Evolutionary conservation across 345 rosid genomes (phyloP).

Genomic region (Pseudoturritis turrita): DNA sequence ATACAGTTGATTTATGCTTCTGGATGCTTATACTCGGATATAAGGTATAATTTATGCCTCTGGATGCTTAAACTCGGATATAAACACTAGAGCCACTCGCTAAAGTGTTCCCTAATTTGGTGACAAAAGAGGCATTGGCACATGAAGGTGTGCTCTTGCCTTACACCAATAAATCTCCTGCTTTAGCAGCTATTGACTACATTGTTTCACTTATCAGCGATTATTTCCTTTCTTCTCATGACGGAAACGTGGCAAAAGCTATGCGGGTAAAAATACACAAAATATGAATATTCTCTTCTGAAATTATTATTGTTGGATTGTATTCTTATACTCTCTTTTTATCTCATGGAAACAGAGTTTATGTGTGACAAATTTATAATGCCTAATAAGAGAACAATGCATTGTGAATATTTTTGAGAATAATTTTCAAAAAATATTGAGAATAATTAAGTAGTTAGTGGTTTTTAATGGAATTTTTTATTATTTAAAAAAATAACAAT

Average conservation of each 20-base stretch:
- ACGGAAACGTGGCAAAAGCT: conserved; percentile 78
- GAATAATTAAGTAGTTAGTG: too few species aligned
- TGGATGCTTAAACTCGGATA: too few species aligned
- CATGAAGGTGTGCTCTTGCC: conserved; percentile 52
- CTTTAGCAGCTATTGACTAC: conserved; percentile 70
- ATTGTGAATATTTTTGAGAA: too few species aligned
- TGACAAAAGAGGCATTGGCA: conserved; percentile 51
- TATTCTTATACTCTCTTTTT: too few species aligned
- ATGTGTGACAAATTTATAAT: too few species aligned
- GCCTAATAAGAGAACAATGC: too few species aligned
- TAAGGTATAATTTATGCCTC: too few species aligned
- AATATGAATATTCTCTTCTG: neutral
- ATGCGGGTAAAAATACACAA: conserved; percentile 43
- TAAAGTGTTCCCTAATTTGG: conserved; percentile 46
- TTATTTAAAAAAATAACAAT: too few species aligned
- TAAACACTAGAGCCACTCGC: conserved; percentile 58
- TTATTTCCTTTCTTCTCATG: conserved; percentile 77
- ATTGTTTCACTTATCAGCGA: conserved; percentile 64
- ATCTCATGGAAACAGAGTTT: too few species aligned
- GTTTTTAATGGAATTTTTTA: too few species aligned
- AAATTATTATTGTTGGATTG: neutral
- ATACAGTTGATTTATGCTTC: conserved; percentile 47
- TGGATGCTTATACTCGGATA: too few species aligned
- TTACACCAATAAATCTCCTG: conserved; percentile 49
- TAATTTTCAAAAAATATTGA: too few species aligned